Evolutionary conservation across 2,329 filamentous ascomycete genomes (phyloP).

Genomic region (Akanthomyces uredinophilus): DNA sequence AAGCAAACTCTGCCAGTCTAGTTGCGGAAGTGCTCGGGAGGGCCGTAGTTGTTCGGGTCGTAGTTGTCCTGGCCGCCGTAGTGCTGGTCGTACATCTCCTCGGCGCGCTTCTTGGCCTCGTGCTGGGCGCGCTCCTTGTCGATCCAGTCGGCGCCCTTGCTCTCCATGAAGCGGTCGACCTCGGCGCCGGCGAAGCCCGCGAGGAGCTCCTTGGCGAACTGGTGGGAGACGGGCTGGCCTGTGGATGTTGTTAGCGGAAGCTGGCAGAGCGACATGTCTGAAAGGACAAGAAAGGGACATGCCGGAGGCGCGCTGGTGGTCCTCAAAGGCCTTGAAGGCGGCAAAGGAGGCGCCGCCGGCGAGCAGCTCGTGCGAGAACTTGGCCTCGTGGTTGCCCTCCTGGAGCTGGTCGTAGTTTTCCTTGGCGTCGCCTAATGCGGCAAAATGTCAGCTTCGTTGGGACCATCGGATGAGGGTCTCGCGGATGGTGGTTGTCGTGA

Average conservation of each 20-base stretch:
- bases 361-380: slow-evolving; percentile 67
- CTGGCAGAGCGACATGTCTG: not conserved
- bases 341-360: slow-evolving; percentile 73
- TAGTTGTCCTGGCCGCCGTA: slow-evolving; percentile 50
- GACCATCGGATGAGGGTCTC: not conserved
- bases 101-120: slow-evolving; percentile 53
- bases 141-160: slow-evolving; percentile 57
- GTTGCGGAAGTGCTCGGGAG: slow-evolving; percentile 10
- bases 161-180: slow-evolving; percentile 70
- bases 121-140: slow-evolving; percentile 55
- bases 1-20: not conserved
- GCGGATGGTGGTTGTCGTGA: not conserved
- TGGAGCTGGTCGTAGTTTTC: slow-evolving; percentile 33
- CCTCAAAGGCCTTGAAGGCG: slow-evolving; percentile 75
- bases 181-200: slow-evolving; percentile 68
- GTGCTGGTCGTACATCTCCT: slow-evolving; percentile 58
- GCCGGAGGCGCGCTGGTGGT: slow-evolving; percentile 67
- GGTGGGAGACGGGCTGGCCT: slow-evolving; percentile 58
- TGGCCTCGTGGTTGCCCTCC: slow-evolving; percentile 49
- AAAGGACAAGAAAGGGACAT: slow-evolving; percentile 21
- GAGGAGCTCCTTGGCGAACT: slow-evolving; percentile 72
- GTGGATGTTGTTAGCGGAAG: not conserved
- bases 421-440: slow-evolving; percentile 11
- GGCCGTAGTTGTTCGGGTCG: slow-evolving; percentile 35
- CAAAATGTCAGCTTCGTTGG: not conserved